These are phyloP conservation scores for Colletotrichum neosansevieriae DNA, from an alignment of 2,329 filamentous ascomycete species.

Conservation along the genomic window DNA sequence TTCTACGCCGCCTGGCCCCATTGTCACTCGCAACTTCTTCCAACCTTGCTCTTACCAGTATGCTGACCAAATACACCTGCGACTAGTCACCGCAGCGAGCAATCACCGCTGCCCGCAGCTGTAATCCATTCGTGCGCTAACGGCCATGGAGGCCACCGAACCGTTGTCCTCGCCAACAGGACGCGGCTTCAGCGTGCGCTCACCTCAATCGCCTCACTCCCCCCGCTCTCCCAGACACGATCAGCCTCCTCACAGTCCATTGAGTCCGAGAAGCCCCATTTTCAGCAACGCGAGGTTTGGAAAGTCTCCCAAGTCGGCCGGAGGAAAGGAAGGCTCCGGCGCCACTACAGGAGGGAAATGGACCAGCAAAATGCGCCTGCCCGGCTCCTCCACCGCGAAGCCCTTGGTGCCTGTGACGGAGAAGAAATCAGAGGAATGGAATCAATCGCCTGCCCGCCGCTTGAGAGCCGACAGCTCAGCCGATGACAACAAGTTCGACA, in stretches of 20 bases:
- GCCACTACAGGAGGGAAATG: conserved; percentile 39
- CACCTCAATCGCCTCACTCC: conserved; percentile 23
- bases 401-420: conserved; percentile 61
- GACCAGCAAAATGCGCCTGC: conserved; percentile 46
- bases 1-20: conserved; percentile 18
- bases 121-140: conserved; percentile 20
- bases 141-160: conserved; percentile 45
- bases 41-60: neutral
- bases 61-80: conserved; percentile 38
- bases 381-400: conserved; percentile 46
- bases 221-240: conserved; percentile 27
- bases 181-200: conserved; percentile 33
- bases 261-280: conserved; percentile 27
- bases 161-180: conserved; percentile 32
- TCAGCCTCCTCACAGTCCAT: conserved; percentile 26
- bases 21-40: neutral
- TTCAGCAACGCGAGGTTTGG: conserved; percentile 38
- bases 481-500: conserved; percentile 67
- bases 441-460: conserved; percentile 48
- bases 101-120: conserved; percentile 38
- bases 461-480: conserved; percentile 60
- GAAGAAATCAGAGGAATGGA: conserved; percentile 57
- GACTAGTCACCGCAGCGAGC: conserved; percentile 41
- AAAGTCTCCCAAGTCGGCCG: conserved; percentile 42
- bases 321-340: conserved; percentile 41